Percentiles rank a stretch among this genome's conserved stretches.
Conservation (phyloP, 2,329 filamentous ascomycete genomes). For the Penicillium corylophilum region DNA sequence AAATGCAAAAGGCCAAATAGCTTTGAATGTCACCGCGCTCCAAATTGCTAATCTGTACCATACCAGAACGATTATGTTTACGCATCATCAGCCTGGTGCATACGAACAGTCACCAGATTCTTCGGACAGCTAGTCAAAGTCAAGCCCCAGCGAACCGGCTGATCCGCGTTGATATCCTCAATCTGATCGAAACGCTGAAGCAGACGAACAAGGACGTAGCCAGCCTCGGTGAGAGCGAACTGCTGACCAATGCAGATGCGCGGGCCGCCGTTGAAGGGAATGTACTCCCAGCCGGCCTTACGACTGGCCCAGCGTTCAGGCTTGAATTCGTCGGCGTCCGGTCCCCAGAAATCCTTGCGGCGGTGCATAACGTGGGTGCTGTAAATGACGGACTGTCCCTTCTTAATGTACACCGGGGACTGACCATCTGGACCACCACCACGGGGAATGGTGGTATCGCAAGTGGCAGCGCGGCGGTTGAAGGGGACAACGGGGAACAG, state of each 20-base stretch:
- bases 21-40: neutral
- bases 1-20: neutral
- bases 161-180: slow-evolving; percentile 37
- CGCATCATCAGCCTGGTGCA: slow-evolving; percentile 28
- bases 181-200: slow-evolving; percentile 70
- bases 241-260: slow-evolving; percentile 77
- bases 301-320: slow-evolving; percentile 72
- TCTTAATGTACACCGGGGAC: slow-evolving; percentile 63
- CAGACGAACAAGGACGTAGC: slow-evolving; percentile 68
- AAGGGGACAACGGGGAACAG: slow-evolving; percentile 49
- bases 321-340: slow-evolving; percentile 54
- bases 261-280: slow-evolving; percentile 74
- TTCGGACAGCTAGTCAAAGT: slow-evolving; percentile 29
- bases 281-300: slow-evolving; percentile 64
- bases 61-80: neutral
- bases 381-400: slow-evolving; percentile 66
- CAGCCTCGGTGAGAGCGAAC: slow-evolving; percentile 70
- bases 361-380: slow-evolving; percentile 72
- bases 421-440: slow-evolving; percentile 62
- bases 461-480: slow-evolving; percentile 43
- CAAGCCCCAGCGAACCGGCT: slow-evolving; percentile 20
- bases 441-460: slow-evolving; percentile 45
- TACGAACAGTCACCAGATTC: slow-evolving; percentile 31
- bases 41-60: neutral
- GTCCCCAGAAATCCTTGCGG: slow-evolving; percentile 52